Conservation (phyloP, 306 rosid genomes). For the Citrullus amarus region DNA sequence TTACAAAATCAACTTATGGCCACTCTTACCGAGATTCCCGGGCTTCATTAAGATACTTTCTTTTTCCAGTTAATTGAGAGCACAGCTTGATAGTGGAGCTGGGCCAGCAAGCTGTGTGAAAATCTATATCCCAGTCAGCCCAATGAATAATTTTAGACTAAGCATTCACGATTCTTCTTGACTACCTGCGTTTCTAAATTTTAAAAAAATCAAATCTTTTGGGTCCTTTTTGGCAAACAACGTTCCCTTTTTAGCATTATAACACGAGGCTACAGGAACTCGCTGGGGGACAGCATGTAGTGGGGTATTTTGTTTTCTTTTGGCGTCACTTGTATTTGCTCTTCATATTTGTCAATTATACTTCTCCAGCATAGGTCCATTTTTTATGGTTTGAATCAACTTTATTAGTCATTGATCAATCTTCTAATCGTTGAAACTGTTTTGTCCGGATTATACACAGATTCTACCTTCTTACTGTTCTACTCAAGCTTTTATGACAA, state of each 20-base stretch:
- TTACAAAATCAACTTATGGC: constrained; percentile 5
- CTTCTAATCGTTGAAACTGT: background rate
- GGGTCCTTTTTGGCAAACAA: background rate
- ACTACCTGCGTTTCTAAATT: background rate
- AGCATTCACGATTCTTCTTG: constrained; percentile 4
- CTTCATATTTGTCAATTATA: constrained; percentile 1
- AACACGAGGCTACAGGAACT: constrained; percentile 4
- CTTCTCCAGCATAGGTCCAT: background rate
- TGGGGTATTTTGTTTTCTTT: constrained; percentile 6
- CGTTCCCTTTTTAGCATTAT: constrained; percentile 5
- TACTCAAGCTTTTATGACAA: background rate
- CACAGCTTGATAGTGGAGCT: constrained; percentile 19
- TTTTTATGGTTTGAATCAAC: background rate
- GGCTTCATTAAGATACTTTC: background rate
- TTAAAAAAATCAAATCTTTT: background rate
- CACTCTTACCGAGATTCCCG: constrained; percentile 10
- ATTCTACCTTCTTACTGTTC: background rate
- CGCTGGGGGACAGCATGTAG: constrained; percentile 11
- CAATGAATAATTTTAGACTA: background rate
- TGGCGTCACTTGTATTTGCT: constrained; percentile 8
- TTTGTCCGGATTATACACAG: background rate
- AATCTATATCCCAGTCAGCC: background rate
- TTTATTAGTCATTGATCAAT: background rate
- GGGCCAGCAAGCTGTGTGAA: constrained; percentile 20
- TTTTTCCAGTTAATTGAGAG: constrained; percentile 11